These are phyloP conservation scores for Thielaviopsis populi DNA, from an alignment of 2,329 filamentous ascomycete genomes.

Conservation along the genomic window DNA sequence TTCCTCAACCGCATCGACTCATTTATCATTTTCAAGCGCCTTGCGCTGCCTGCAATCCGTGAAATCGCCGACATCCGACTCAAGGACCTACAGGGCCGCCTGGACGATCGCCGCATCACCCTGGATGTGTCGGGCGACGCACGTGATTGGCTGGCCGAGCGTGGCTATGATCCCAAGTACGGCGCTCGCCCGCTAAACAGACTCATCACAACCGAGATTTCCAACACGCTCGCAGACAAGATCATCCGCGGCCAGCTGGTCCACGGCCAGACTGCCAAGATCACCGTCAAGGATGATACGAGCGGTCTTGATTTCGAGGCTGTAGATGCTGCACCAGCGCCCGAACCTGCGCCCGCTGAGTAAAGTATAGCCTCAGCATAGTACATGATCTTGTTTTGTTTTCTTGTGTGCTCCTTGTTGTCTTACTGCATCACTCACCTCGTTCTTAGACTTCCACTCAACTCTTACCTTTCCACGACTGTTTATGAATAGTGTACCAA, in stretches of 20 bases:
- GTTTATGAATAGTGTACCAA: background rate
- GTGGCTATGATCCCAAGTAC: constrained; percentile 81
- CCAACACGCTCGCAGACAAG: constrained; percentile 75
- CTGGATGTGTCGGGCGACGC: constrained; percentile 57
- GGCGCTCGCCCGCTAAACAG: constrained; percentile 84
- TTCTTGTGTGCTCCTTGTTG: background rate
- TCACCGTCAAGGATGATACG: constrained; percentile 43
- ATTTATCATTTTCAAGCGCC: constrained; percentile 87
- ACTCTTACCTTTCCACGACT: background rate
- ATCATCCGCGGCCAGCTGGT: constrained; percentile 78
- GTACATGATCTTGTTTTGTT: background rate
- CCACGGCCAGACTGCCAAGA: constrained; percentile 56
- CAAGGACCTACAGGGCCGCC: constrained; percentile 63
- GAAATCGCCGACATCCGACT: constrained; percentile 92
- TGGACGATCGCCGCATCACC: constrained; percentile 72
- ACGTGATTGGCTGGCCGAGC: constrained; percentile 73
- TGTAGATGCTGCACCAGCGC: background rate
- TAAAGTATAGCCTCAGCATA: background rate
- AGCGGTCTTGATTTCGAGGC: constrained; percentile 10
- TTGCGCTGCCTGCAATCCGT: constrained; percentile 61
- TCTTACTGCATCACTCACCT: background rate
- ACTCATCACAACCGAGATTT: constrained; percentile 78
- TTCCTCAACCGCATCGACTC: constrained; percentile 95
- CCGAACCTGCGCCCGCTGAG: background rate
- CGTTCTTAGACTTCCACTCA: background rate